A percentile compares a stretch with the other conserved stretches of the same genome.
phyloP scores from a whole-genome alignment of 2,329 filamentous ascomycete genomes.

The Cordyceps militaris region DNA sequence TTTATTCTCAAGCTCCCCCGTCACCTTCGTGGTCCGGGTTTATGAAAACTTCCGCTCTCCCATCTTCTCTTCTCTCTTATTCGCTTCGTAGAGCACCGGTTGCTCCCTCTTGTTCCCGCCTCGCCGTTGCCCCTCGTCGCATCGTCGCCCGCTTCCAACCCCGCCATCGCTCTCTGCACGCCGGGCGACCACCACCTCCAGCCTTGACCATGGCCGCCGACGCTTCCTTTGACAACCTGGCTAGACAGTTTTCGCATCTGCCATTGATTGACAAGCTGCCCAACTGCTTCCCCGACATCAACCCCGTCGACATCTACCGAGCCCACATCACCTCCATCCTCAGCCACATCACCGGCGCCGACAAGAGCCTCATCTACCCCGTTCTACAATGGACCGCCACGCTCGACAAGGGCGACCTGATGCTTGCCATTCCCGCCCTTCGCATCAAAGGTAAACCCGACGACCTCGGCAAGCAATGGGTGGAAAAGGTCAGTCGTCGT shows the following conservation, averaged over 20 bases:
- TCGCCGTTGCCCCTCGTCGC: neutral
- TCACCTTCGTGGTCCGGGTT: conserved; percentile 9
- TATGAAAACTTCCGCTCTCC: conserved; percentile 3
- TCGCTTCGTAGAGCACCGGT: conserved; percentile 13
- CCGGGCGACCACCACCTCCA: neutral
- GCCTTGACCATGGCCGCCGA: conserved; percentile 12
- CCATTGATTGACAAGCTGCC: conserved; percentile 12
- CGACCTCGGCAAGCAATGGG: conserved; percentile 56
- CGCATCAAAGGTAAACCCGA: conserved; percentile 66
- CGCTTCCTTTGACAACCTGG: conserved; percentile 12
- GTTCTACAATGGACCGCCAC: conserved; percentile 72
- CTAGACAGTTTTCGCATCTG: conserved; percentile 10
- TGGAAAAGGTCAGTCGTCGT: conserved; percentile 41
- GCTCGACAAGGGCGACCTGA: conserved; percentile 76
- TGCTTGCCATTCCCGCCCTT: conserved; percentile 72
- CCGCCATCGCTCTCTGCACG: conserved; percentile 9
- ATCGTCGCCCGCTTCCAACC: conserved; percentile 1
- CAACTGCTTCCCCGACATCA: conserved; percentile 15
- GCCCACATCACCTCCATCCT: conserved; percentile 27
- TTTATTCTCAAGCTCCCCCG: neutral
- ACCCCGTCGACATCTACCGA: conserved; percentile 15
- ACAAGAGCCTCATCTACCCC: conserved; percentile 55
- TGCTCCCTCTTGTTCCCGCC: conserved; percentile 11
- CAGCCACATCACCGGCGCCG: conserved; percentile 18
- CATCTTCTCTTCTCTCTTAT: conserved; percentile 9